A percentile compares a stretch with the other conserved stretches of the same genome.
phyloP scores from a whole-genome alignment of 2,329 filamentous ascomycete genomes.

The Karstenula rhodostoma region DNA sequence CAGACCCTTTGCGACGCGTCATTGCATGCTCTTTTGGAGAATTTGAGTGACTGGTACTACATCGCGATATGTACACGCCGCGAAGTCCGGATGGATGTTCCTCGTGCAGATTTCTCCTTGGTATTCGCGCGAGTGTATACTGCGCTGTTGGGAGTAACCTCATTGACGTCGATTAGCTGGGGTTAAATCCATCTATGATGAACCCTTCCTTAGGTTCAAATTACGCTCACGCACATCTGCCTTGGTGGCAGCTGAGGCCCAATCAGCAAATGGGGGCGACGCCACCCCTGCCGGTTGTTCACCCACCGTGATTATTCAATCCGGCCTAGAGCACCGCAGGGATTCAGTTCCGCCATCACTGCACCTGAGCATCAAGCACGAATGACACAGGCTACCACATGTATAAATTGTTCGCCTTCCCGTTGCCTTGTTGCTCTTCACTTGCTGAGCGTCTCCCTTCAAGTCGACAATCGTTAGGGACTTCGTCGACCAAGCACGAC shows the following conservation, averaged over 20 bases:
- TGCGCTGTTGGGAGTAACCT: background rate
- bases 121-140: conserved; percentile 1
- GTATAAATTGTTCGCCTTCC: background rate
- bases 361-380: background rate
- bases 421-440: background rate
- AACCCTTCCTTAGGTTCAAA: conserved; percentile 6
- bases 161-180: background rate
- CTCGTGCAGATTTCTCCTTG: background rate
- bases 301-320: background rate
- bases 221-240: conserved; percentile 5
- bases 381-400: background rate
- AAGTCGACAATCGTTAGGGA: conserved; percentile 6
- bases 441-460: conserved; percentile 4
- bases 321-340: background rate
- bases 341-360: conserved; percentile 1
- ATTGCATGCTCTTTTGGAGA: background rate
- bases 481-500: background rate
- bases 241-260: background rate
- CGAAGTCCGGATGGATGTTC: background rate
- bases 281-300: background rate
- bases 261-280: conserved; percentile 5
- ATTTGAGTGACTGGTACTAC: background rate
- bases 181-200: conserved; percentile 1
- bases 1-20: conserved; percentile 1
- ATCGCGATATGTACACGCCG: background rate